phyloP scores from a whole-genome alignment of 2,329 filamentous ascomycete species.

The Zasmidium citrigriseum region DNA sequence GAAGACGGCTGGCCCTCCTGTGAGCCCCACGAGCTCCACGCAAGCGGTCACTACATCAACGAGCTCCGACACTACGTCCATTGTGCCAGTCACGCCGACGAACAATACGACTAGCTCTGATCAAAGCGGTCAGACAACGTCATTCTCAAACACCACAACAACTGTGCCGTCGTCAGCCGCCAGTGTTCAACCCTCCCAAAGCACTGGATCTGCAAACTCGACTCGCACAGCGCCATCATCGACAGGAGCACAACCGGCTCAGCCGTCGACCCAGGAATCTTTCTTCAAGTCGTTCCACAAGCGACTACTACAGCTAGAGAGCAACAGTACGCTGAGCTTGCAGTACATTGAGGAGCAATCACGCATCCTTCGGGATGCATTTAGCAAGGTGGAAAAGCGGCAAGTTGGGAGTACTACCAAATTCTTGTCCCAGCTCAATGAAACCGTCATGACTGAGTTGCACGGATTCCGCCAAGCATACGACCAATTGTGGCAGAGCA shows the following conservation, averaged over 20 bases:
- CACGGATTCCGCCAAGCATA: constrained; percentile 79
- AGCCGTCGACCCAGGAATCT: constrained; percentile 88
- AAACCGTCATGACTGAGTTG: constrained; percentile 80
- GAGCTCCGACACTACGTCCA: neutral
- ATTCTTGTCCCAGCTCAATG: constrained; percentile 84
- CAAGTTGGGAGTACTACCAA: constrained; percentile 80
- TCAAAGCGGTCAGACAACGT: neutral
- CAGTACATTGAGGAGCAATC: constrained; percentile 98
- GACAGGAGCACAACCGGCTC: constrained; percentile 42
- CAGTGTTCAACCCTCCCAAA: constrained; percentile 2
- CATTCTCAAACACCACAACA: neutral
- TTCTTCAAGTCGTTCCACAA: constrained; percentile 98
- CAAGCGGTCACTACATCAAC: neutral
- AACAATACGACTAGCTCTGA: neutral
- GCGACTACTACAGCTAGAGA: constrained; percentile 84
- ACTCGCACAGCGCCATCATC: constrained; percentile 6
- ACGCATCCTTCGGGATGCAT: constrained; percentile 81
- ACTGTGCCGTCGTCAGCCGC: neutral
- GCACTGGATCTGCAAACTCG: constrained; percentile 8
- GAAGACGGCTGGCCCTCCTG: neutral
- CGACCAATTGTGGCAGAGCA: constrained; percentile 95
- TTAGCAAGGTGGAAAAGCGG: constrained; percentile 81
- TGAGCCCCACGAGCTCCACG: neutral
- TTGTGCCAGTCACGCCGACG: too few species aligned
- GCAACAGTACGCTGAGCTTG: constrained; percentile 87